Evolutionary conservation across 169 alveolate species (phyloP).

Genomic region (Neospora caninum): DNA sequence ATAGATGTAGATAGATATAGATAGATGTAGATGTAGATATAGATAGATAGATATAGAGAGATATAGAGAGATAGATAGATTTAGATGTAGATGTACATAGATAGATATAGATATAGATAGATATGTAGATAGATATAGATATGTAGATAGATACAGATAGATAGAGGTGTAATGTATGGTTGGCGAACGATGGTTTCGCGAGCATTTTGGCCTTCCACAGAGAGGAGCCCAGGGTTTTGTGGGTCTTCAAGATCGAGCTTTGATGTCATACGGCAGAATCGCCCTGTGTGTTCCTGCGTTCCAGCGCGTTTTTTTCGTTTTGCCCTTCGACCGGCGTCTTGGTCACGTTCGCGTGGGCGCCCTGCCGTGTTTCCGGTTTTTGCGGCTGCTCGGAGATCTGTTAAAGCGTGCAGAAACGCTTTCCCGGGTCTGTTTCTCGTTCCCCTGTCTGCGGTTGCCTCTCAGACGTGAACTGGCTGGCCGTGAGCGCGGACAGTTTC

Average conservation of each 20-base stretch:
- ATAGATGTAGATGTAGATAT: neutral
- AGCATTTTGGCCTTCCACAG: too few species aligned
- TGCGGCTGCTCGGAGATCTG: too few species aligned
- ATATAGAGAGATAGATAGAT: neutral
- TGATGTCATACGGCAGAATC: too few species aligned
- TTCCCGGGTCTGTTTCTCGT: neutral
- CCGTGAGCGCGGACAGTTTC: neutral
- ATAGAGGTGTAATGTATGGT: too few species aligned
- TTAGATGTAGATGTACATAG: neutral
- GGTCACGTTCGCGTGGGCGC: too few species aligned
- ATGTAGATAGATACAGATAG: neutral
- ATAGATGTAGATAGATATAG: neutral
- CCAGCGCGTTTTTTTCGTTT: too few species aligned
- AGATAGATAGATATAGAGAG: neutral
- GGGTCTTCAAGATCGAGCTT: too few species aligned
- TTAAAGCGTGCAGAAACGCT: neutral
- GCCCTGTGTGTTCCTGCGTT: too few species aligned
- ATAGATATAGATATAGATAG: neutral
- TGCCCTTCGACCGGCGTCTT: too few species aligned
- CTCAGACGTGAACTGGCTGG: conserved; percentile 28
- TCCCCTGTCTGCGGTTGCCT: neutral
- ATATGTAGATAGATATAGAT: neutral
- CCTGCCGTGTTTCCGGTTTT: too few species aligned
- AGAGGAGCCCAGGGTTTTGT: too few species aligned
- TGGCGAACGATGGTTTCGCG: too few species aligned